These are phyloP conservation scores for Solanum clarkiae DNA, from an alignment of 257 asterid species.

Conservation along the genomic window DNA sequence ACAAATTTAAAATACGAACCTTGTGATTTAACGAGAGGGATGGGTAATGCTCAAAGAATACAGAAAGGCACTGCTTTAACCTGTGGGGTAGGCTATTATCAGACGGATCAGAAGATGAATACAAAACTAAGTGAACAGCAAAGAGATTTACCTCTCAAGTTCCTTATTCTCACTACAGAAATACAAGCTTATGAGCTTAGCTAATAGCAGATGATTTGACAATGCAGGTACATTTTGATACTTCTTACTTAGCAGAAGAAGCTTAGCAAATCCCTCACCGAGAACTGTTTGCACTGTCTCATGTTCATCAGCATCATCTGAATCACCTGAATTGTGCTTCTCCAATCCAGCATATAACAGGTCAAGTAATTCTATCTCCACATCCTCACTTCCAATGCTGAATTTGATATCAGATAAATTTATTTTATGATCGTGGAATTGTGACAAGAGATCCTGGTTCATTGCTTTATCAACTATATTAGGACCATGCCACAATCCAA, in stretches of 20 bases:
- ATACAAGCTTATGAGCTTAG: slow-evolving; percentile 61
- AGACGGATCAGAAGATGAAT: not conserved
- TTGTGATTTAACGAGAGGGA: slow-evolving; percentile 74
- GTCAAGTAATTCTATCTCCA: slow-evolving; percentile 58
- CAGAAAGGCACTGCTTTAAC: slow-evolving; percentile 83
- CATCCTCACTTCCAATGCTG: slow-evolving; percentile 32
- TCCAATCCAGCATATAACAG: slow-evolving; percentile 52
- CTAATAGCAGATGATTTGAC: slow-evolving; percentile 44
- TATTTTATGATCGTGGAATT: slow-evolving; percentile 23
- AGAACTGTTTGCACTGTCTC: slow-evolving; percentile 53
- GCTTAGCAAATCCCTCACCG: slow-evolving; percentile 91
- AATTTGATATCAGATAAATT: slow-evolving; percentile 22
- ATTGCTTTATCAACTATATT: slow-evolving; percentile 71
- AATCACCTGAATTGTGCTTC: slow-evolving; percentile 35
- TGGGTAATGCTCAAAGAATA: slow-evolving; percentile 94
- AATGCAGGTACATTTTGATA: slow-evolving; percentile 33
- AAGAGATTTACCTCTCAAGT: slow-evolving; percentile 45
- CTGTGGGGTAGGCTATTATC: slow-evolving; percentile 29
- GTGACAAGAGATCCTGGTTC: slow-evolving; percentile 37
- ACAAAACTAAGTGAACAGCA: not conserved
- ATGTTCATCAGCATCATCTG: slow-evolving; percentile 40
- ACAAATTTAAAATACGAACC: slow-evolving; percentile 27
- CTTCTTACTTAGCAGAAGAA: slow-evolving; percentile 66
- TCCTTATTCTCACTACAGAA: slow-evolving; percentile 42
- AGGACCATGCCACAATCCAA: slow-evolving; percentile 87